Evolutionary conservation across 768 basidiomycete genomes (phyloP), one percentile per base, ranked within the genome.

Genomic region (Tubosaeta sp.): DNA sequence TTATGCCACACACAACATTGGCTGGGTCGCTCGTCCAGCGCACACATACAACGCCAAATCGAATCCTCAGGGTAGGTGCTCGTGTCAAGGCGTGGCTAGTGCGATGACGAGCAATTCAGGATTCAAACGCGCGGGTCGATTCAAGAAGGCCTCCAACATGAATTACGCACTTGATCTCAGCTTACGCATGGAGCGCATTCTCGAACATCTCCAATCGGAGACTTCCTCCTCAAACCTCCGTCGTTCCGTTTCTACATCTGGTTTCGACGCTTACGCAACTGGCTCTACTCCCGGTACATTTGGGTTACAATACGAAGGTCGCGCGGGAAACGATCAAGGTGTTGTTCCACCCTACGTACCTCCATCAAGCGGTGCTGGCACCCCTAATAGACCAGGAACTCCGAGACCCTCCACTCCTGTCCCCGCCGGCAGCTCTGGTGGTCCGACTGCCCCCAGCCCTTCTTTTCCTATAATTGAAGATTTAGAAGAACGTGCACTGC

Each of bases 141-240:
- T 95, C 77, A 95, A 95, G 76, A 95, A 95, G 70, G 91, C 91
- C 1, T 85, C 83, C 14, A 95, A 95, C 69, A 84, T 94, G 86
- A 95, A 94, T 64, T 92, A 86, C 59, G 90, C 79, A 19, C 71
- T 78, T 35, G 73, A 70, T 34, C 56, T 79, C 2, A 74, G 73
- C 5, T 61, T 77, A 25, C 69, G 73, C 29, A 61, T 63, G 49
- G 66, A 67, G 16, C 60, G 68, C 34, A 54, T 66, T 22, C 63
- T 69, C 16, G 67, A 67, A 34, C 53, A 32, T 9, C 59, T 69
- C 31, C 67, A 69, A 42, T 67, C 67, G 2, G 57, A 62, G 24
- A 57, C 59, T 0, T 52, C 59, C 1, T 63, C 62, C 2, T 40
- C 65, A 11, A 52, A 67, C 36, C 18, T 47, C 24, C 56, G 62